Evolutionary conservation across 2,329 filamentous ascomycete species (phyloP).

Genomic region (Aureobasidium sp.): DNA sequence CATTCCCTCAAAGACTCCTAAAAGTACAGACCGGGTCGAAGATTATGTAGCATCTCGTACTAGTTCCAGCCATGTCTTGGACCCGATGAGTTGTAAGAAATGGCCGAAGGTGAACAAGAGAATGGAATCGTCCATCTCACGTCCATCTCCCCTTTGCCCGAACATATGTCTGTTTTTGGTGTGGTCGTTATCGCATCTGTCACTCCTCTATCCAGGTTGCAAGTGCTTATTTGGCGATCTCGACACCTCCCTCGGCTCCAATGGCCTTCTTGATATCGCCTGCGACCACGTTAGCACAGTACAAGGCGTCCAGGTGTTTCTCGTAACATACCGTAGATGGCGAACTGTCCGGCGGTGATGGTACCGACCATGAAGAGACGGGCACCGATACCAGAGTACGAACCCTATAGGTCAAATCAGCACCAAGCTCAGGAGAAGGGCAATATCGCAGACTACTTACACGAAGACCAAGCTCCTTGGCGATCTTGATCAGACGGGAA

Average conservation of each 20-base stretch:
- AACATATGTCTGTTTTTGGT: background rate
- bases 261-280: slow-evolving; percentile 31
- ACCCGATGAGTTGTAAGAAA: background rate
- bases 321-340: slow-evolving; percentile 38
- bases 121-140: background rate
- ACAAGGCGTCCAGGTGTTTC: slow-evolving; percentile 7
- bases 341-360: slow-evolving; percentile 72
- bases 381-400: slow-evolving; percentile 72
- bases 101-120: background rate
- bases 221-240: slow-evolving; percentile 44
- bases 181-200: background rate
- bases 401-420: slow-evolving; percentile 44
- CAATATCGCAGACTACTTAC: background rate
- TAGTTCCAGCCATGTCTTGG: background rate
- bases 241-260: slow-evolving; percentile 66
- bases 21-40: slow-evolving; percentile 4
- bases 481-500: slow-evolving; percentile 78
- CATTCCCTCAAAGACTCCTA: slow-evolving; percentile 11
- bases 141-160: background rate
- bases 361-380: slow-evolving; percentile 69
- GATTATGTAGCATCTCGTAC: background rate
- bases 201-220: background rate
- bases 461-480: slow-evolving; percentile 66
- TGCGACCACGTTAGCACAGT: background rate
- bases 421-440: background rate